phyloP scores from a whole-genome alignment of 2,329 filamentous ascomycete species.

The Verticillium klebahnii region DNA sequence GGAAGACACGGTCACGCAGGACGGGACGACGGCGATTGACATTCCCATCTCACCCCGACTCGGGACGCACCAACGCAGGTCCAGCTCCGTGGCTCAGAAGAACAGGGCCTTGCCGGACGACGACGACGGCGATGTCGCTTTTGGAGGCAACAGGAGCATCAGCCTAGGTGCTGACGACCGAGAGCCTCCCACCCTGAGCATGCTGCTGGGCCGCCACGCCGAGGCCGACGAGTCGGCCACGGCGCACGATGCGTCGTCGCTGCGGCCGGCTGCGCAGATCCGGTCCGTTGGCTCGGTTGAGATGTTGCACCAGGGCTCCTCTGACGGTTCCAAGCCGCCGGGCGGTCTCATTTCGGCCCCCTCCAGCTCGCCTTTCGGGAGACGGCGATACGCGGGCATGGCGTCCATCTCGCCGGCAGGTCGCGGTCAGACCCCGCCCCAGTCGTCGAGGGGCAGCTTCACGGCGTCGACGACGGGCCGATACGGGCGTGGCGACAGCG shows the following conservation, averaged over 20 bases:
- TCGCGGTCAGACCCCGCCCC: conserved; percentile 36
- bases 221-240: conserved; percentile 25
- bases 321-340: conserved; percentile 39
- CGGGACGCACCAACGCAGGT: conserved; percentile 52
- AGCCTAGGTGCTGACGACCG: conserved; percentile 63
- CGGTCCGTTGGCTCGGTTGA: conserved; percentile 31
- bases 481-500: conserved; percentile 36
- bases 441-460: conserved; percentile 42
- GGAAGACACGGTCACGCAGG: conserved; percentile 36
- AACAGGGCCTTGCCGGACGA: conserved; percentile 50
- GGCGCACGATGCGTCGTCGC: conserved; percentile 6
- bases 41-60: conserved; percentile 68
- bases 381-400: conserved; percentile 42
- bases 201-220: conserved; percentile 47
- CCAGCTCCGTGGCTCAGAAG: conserved; percentile 65
- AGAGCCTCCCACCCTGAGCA: conserved; percentile 60
- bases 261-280: conserved; percentile 40
- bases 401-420: conserved; percentile 22
- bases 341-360: conserved; percentile 35
- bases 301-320: conserved; percentile 34
- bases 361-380: conserved; percentile 40
- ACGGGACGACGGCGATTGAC: conserved; percentile 63
- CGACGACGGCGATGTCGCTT: conserved; percentile 57
- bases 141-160: conserved; percentile 60
- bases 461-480: conserved; percentile 30